Evolutionary conservation across 495 filamentous ascomycete species (phyloP).

Genomic region (Hypoxylon crocopeplum): DNA sequence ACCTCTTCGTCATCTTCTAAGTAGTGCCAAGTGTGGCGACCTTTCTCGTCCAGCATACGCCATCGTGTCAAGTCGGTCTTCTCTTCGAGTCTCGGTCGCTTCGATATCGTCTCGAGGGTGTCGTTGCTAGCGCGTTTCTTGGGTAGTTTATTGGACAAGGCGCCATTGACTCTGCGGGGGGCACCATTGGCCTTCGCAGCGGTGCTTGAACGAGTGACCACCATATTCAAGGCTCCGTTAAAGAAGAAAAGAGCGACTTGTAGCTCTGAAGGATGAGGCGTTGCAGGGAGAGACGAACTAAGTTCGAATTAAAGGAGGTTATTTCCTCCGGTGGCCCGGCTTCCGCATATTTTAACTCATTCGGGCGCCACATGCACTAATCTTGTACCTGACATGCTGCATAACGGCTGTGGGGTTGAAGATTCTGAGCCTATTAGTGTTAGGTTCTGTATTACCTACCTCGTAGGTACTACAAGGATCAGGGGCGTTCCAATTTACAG

Average conservation of each 20-base stretch:
- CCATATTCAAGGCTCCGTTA: constrained; percentile 18
- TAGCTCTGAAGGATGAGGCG: too few species aligned
- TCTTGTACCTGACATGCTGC: too few species aligned
- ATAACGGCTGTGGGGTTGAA: too few species aligned
- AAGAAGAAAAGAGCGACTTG: background rate
- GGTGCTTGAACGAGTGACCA: constrained; percentile 28
- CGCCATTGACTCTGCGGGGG: background rate
- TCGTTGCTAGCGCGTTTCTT: constrained; percentile 44
- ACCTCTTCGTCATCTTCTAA: constrained; percentile 77
- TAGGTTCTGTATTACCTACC: too few species aligned
- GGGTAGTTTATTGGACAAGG: constrained; percentile 25
- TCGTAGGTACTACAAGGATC: too few species aligned
- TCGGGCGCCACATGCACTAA: too few species aligned
- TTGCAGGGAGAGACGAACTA: too few species aligned
- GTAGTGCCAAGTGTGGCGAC: constrained; percentile 93
- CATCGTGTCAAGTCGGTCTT: constrained; percentile 81
- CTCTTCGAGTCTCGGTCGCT: constrained; percentile 48
- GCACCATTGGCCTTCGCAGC: constrained; percentile 15
- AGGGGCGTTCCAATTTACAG: too few species aligned
- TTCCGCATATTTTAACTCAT: too few species aligned
- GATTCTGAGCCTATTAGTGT: too few species aligned
- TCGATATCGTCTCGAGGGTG: constrained; percentile 33
- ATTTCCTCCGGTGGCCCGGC: too few species aligned
- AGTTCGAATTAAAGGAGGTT: too few species aligned
- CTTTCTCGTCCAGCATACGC: constrained; percentile 81